Conservation (phyloP, 495 filamentous ascomycete species). For the Platismatia glauca region DNA sequence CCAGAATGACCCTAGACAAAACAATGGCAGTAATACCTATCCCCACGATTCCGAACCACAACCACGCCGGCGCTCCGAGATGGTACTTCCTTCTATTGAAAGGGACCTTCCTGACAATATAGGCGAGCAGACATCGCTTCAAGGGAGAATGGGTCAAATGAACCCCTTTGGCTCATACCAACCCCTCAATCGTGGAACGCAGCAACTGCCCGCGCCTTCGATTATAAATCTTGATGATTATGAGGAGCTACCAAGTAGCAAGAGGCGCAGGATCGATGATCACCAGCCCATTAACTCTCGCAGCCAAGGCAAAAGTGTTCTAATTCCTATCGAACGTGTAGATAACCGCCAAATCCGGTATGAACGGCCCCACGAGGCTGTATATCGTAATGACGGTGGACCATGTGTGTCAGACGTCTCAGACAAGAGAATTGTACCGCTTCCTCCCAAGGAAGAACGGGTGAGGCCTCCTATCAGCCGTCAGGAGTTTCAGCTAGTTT, state of each 20-base stretch:
- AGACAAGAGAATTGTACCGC: constrained; percentile 12
- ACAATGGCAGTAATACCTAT: background rate
- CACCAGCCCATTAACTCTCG: background rate
- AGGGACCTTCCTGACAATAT: background rate
- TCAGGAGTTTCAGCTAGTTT: background rate
- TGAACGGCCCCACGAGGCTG: background rate
- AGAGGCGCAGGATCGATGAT: constrained; percentile 10
- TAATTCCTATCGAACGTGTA: background rate
- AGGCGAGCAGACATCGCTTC: background rate
- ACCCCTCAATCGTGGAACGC: background rate
- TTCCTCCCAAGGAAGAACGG: constrained; percentile 6
- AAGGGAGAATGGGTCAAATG: background rate
- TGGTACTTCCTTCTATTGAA: constrained; percentile 12
- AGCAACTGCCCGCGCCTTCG: background rate
- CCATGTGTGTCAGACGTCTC: background rate
- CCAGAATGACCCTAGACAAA: background rate
- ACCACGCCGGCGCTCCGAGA: constrained; percentile 5
- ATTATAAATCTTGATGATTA: background rate
- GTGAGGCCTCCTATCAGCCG: background rate
- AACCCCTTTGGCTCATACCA: background rate
- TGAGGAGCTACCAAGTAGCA: constrained; percentile 1
- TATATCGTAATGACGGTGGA: background rate
- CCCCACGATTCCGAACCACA: background rate
- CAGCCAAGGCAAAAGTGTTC: background rate
- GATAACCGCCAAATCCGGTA: background rate